Conservation (phyloP, 352 stramenopile species). For the Globisporangium cederbergense region DNA sequence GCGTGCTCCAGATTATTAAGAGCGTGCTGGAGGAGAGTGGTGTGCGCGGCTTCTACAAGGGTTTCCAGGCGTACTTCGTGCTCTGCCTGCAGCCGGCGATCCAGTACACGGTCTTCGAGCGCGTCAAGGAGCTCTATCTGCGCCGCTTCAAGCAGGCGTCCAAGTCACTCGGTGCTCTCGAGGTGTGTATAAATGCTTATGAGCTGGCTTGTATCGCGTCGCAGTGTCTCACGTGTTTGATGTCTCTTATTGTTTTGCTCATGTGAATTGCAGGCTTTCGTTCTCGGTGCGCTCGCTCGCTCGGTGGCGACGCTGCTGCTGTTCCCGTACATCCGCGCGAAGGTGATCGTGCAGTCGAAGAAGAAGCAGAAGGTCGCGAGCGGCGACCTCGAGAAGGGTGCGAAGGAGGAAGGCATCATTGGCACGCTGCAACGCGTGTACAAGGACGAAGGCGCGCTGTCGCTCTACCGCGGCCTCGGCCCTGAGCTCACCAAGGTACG, state of each 20-base stretch:
- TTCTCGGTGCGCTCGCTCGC: conserved; percentile 92
- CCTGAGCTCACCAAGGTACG: conserved; percentile 90
- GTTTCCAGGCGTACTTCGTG: conserved; percentile 90
- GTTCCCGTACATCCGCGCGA: conserved; percentile 96
- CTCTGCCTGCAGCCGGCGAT: conserved; percentile 97
- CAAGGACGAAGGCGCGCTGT: conserved; percentile 80
- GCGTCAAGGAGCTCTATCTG: conserved; percentile 74
- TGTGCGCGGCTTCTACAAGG: conserved; percentile 79
- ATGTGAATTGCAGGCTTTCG: conserved; percentile 78
- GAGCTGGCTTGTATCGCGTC: not conserved
- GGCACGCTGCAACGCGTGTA: conserved; percentile 72
- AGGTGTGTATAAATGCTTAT: conserved; percentile 37
- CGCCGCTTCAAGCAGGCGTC: conserved; percentile 54
- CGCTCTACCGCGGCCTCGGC: conserved; percentile 92
- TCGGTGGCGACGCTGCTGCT: conserved; percentile 94
- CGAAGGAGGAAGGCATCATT: conserved; percentile 68
- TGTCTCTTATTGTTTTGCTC: conserved; percentile 21
- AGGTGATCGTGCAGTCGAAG: conserved; percentile 92
- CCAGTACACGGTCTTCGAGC: conserved; percentile 96
- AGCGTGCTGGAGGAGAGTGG: conserved; percentile 69
- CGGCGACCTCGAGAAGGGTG: conserved; percentile 15
- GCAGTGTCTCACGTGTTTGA: not conserved
- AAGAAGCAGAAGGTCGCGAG: conserved; percentile 40
- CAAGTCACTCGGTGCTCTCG: conserved; percentile 55
- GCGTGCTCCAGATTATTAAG: conserved; percentile 60